Percentiles rank a stretch among this genome's conserved stretches.
Evolutionary conservation across 306 rosid species (phyloP).

Genomic region (Hippophae rhamnoides): DNA sequence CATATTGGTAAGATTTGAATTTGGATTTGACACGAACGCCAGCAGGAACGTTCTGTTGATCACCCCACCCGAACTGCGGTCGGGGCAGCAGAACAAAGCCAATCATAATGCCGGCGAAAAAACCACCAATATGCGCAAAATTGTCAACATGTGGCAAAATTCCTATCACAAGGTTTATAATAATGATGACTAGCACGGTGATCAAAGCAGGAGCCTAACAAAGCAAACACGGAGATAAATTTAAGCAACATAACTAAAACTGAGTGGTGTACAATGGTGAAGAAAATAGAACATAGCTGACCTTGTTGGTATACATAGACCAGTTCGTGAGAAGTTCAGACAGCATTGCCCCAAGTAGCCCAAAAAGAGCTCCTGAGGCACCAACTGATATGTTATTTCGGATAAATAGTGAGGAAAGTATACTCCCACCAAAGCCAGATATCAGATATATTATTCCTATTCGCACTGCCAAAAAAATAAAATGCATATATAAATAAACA

Average conservation of each 20-base stretch:
- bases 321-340: slow-evolving; percentile 88
- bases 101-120: slow-evolving; percentile 58
- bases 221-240: slow-evolving; percentile 6
- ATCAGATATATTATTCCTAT: slow-evolving; percentile 56
- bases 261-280: too few species aligned
- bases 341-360: slow-evolving; percentile 96
- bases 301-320: slow-evolving; percentile 78
- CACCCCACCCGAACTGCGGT: slow-evolving; percentile 63
- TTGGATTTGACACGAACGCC: slow-evolving; percentile 46
- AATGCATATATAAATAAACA: too few species aligned
- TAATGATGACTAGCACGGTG: slow-evolving; percentile 53
- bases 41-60: slow-evolving; percentile 34
- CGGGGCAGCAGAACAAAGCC: slow-evolving; percentile 76
- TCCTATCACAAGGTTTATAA: slow-evolving; percentile 72
- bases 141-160: slow-evolving; percentile 73
- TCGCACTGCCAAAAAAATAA: slow-evolving; percentile 44
- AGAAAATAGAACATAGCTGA: slow-evolving; percentile 1
- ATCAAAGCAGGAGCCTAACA: slow-evolving; percentile 59
- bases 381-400: slow-evolving; percentile 74
- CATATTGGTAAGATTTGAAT: slow-evolving; percentile 65
- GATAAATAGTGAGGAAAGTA: slow-evolving; percentile 54
- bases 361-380: slow-evolving; percentile 87
- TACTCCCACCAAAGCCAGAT: slow-evolving; percentile 73
- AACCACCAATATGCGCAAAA: slow-evolving; percentile 87
- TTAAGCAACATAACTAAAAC: too few species aligned